phyloP scores from a whole-genome alignment of 345 rosid species.

The Acer campestre region DNA sequence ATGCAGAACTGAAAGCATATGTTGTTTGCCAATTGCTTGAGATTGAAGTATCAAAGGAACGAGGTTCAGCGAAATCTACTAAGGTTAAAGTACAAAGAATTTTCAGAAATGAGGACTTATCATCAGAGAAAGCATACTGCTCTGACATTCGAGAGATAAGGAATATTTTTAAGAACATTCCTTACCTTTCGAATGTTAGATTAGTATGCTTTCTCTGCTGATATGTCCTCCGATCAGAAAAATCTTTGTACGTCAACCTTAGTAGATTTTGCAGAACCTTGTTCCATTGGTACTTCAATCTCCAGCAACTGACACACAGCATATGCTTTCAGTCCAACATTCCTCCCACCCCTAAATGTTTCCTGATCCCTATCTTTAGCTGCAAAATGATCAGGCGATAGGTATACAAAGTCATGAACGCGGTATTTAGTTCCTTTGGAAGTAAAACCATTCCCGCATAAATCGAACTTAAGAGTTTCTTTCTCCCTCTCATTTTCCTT shows the following conservation, averaged over 20 bases:
- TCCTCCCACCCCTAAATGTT: slow-evolving; percentile 56
- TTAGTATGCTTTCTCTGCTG: slow-evolving; percentile 63
- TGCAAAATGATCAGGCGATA: slow-evolving; percentile 30
- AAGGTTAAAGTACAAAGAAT: slow-evolving; percentile 51
- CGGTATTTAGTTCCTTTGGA: too few species aligned
- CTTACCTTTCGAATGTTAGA: slow-evolving; percentile 64
- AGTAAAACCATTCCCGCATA: too few species aligned
- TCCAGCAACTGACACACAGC: slow-evolving; percentile 63
- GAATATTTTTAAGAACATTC: neutral
- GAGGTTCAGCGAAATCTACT: slow-evolving; percentile 34
- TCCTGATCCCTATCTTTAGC: slow-evolving; percentile 26
- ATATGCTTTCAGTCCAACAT: slow-evolving; percentile 59
- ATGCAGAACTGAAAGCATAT: slow-evolving; percentile 58
- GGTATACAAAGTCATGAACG: slow-evolving; percentile 24
- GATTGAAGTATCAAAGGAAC: slow-evolving; percentile 35
- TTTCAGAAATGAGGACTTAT: slow-evolving; percentile 71
- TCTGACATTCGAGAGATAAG: slow-evolving; percentile 64
- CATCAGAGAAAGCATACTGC: slow-evolving; percentile 61
- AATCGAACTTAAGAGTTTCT: slow-evolving; percentile 15
- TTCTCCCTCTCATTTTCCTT: too few species aligned
- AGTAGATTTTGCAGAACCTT: slow-evolving; percentile 33
- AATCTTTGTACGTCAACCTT: slow-evolving; percentile 51
- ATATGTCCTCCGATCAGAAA: slow-evolving; percentile 70
- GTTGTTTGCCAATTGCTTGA: slow-evolving; percentile 64
- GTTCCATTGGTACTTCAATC: slow-evolving; percentile 34